Evolutionary conservation across 768 basidiomycete genomes (phyloP), one percentile per base, ranked within the genome.

Genomic region (Russula virescens): DNA sequence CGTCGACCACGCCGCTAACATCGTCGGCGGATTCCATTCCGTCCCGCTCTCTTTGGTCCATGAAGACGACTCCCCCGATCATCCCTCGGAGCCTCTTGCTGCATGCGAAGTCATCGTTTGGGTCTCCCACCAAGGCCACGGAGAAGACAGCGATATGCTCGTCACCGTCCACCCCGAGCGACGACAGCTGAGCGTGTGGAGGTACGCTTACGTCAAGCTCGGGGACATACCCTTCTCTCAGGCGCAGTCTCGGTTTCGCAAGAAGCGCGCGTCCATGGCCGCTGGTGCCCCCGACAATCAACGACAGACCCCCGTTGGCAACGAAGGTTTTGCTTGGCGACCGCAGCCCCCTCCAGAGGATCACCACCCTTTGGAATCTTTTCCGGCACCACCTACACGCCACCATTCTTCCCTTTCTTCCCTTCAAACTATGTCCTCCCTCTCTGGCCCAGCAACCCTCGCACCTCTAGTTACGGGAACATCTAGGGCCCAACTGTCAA

Each of bases 91-190:
- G 35, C 80, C 83, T 2, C 75, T 90, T 40, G 78, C 86, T 10
- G 81, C 88, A 0, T 75, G 82, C 0, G 88, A 91, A 64, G 82
- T 82, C 72, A 75, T 90, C 21, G 73, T 88, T 8, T 88, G 83
- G 82, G 79, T 79, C 0, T 83, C 84, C 19, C 64, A 75, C 61
- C 76, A 75, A 19, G 74, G 73, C 23, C 73, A 76, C 23, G 74
- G 77, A 40, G 71, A 78, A 50, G 71, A 75, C 18, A 74, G 80
- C 63, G 75, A 84, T 38, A 70, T 88, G 5, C 63, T 85, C 9
- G 79, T 88, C 35, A 89, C 88, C 1, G 74, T 87, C 26, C 78
- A 88, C 62, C 71, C 77, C 8, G 81, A 82, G 55, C 81, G 76
- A 55, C 76, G 74, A 13, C 77, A 77, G 50, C 66, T 91, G 2